These are phyloP conservation scores for Raddia guianensis DNA, from an alignment of 176 grass and related monocot genomes.

Conservation along the genomic window DNA sequence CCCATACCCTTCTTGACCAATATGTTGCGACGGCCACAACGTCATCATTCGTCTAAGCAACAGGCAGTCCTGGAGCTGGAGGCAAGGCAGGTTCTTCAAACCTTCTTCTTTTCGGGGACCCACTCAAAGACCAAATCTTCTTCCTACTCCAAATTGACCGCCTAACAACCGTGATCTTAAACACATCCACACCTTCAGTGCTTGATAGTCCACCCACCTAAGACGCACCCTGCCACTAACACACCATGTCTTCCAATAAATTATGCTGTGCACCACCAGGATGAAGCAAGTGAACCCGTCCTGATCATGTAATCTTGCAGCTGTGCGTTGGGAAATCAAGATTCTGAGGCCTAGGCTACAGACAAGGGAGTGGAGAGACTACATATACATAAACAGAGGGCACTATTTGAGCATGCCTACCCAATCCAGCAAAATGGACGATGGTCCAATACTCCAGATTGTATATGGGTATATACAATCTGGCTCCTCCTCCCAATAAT, in stretches of 20 bases:
- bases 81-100: background rate
- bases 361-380: background rate
- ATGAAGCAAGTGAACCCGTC: background rate
- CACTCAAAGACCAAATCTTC: conserved; percentile 20
- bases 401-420: background rate
- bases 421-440: conserved; percentile 11
- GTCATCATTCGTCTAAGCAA: background rate
- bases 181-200: background rate
- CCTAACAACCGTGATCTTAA: conserved; percentile 20
- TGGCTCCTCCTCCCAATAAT: conserved; percentile 8
- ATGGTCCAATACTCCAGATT: background rate
- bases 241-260: conserved; percentile 14
- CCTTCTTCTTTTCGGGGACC: background rate
- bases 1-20: background rate
- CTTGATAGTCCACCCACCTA: background rate
- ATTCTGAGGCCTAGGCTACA: background rate
- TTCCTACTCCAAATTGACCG: conserved; percentile 39
- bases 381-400: background rate
- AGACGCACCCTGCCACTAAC: background rate
- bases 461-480: background rate
- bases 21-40: background rate
- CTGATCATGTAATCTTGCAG: background rate
- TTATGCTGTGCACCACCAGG: background rate
- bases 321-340: background rate
- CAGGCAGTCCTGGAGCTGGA: background rate